A percentile compares a stretch with the other conserved stretches of the same genome.
These are phyloP conservation scores for Leishmania braziliensis DNA, from an alignment of 208 protist genomes.

Conservation along the genomic window DNA sequence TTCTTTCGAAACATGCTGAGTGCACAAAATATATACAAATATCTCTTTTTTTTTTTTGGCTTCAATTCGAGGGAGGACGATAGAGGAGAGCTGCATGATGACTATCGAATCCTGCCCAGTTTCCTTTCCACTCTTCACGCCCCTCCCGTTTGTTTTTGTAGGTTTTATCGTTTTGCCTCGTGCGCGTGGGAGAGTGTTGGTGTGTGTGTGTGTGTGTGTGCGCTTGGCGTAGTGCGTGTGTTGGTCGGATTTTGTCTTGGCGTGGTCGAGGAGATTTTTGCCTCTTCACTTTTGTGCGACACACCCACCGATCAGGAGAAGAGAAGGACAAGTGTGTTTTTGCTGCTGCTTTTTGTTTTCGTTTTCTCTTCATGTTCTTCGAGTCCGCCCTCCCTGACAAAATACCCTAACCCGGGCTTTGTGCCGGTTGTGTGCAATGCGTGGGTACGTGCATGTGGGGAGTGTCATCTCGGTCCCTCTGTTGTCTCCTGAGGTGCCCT, in stretches of 20 bases:
- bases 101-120: background rate
- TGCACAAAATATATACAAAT: too few species aligned
- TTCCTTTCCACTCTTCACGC: background rate
- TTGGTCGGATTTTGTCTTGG: background rate
- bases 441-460: background rate
- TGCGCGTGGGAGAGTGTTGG: background rate
- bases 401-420: background rate
- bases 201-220: background rate
- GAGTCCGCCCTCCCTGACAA: background rate
- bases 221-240: too few species aligned
- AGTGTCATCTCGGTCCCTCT: background rate
- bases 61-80: background rate
- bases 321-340: too few species aligned
- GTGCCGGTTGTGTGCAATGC: background rate
- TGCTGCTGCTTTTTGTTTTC: slow-evolving; percentile 6
- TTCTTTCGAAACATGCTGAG: too few species aligned
- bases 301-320: background rate
- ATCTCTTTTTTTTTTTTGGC: background rate
- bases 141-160: background rate
- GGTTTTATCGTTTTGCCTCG: background rate
- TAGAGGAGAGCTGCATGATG: background rate
- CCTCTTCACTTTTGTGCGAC: background rate
- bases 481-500: background rate
- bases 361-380: slow-evolving; percentile 22
- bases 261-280: background rate